These are phyloP conservation scores for Hamamelis virginiana DNA, from an alignment of 164 flowering plant genomes.

Conservation along the genomic window DNA sequence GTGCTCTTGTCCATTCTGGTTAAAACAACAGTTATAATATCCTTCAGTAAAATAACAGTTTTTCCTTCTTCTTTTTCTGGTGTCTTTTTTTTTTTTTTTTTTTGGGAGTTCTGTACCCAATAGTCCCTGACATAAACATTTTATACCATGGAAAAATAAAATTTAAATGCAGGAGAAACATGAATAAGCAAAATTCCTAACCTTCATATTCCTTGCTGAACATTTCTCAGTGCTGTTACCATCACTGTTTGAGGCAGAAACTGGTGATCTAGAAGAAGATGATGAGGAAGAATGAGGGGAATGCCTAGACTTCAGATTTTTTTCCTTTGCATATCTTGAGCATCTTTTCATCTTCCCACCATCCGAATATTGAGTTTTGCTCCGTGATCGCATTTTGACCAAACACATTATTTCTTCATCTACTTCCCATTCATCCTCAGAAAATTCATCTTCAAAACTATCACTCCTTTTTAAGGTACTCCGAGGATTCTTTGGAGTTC, in stretches of 20 bases:
- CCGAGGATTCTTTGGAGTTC: conserved; percentile 11
- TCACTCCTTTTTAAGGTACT: conserved; percentile 5
- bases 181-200: background rate
- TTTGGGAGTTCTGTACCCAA: too few relatives aligned
- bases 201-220: conserved; percentile 17
- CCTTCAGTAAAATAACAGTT: background rate
- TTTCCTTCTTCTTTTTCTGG: too few relatives aligned
- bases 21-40: conserved; percentile 9
- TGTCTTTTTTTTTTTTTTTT: too few relatives aligned
- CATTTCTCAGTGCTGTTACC: background rate
- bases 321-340: conserved; percentile 3
- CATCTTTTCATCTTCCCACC: background rate
- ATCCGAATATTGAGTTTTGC: conserved; percentile 4
- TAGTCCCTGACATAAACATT: too few relatives aligned
- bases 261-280: conserved; percentile 23
- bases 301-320: background rate
- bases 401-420: conserved; percentile 11
- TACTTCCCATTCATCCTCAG: conserved; percentile 20
- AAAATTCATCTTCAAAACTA: conserved; percentile 2
- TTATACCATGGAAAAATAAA: background rate
- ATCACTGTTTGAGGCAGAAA: conserved; percentile 9
- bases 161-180: background rate
- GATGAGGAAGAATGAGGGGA: conserved; percentile 8
- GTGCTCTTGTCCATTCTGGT: conserved; percentile 12
- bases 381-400: conserved; percentile 12